These are phyloP conservation scores for Dendrothele bispora DNA, from an alignment of 768 basidiomycete genomes.

Conservation along the genomic window DNA sequence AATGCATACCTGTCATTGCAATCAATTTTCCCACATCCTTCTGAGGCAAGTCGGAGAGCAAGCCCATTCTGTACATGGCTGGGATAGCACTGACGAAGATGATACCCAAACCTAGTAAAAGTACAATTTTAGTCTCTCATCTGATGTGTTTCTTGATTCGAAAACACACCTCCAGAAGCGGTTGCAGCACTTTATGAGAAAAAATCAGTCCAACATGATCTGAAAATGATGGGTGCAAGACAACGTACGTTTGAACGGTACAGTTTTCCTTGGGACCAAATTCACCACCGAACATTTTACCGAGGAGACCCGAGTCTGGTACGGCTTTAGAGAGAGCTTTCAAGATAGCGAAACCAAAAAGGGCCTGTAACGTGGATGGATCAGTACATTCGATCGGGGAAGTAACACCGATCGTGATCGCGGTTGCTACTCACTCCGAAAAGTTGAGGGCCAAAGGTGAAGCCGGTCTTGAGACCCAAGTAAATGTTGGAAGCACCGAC, in stretches of 20 bases:
- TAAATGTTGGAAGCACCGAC: conserved; percentile 67
- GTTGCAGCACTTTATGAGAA: conserved; percentile 18
- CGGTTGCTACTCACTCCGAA: conserved; percentile 46
- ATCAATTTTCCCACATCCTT: conserved; percentile 58
- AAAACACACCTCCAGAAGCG: conserved; percentile 58
- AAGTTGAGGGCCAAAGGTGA: conserved; percentile 62
- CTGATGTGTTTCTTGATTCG: no score
- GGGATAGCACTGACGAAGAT: conserved; percentile 62
- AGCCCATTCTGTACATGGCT: conserved; percentile 56
- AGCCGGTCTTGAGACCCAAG: conserved; percentile 67
- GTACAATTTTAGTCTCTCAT: no score
- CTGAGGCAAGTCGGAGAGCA: conserved; percentile 44
- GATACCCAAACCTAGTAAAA: no score
- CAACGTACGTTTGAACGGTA: conserved; percentile 51
- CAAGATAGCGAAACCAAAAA: conserved; percentile 61
- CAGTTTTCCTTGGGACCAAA: conserved; percentile 71
- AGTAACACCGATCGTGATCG: background rate
- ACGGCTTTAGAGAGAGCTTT: conserved; percentile 57
- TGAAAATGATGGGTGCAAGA: background rate
- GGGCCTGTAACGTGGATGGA: conserved; percentile 32
- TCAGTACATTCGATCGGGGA: no score
- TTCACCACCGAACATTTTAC: conserved; percentile 49
- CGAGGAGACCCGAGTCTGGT: conserved; percentile 47
- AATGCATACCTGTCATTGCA: conserved; percentile 50
- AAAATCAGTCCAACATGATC: conserved; percentile 11